Conservation (phyloP, 169 alveolate species). For the Babesia bigemina region DNA sequence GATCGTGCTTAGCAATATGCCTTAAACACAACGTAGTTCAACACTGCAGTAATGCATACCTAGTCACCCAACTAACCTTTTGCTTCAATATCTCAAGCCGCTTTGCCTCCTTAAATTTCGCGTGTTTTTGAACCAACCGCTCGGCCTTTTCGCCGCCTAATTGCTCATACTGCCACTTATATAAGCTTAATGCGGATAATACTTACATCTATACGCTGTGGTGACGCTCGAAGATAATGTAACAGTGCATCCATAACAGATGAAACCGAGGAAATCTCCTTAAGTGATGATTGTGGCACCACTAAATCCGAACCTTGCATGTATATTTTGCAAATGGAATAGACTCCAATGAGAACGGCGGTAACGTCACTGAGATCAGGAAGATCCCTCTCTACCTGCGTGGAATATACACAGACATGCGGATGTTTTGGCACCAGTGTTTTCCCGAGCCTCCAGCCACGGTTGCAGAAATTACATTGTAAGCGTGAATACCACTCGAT, state of each 20-base stretch:
- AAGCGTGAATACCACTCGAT: no score
- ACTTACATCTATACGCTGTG: constrained; percentile 36
- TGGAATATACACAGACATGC: neutral
- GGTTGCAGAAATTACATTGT: no score
- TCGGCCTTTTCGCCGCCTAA: constrained; percentile 40
- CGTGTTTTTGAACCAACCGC: constrained; percentile 23
- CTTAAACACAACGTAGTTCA: neutral
- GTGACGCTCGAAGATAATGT: constrained; percentile 17
- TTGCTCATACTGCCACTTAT: constrained; percentile 19
- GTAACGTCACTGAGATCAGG: constrained; percentile 65
- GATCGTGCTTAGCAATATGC: no score
- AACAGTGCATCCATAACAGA: constrained; percentile 24
- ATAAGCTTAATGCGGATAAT: neutral
- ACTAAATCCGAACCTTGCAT: constrained; percentile 53
- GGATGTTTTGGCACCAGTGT: neutral
- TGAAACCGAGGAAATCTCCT: constrained; percentile 48
- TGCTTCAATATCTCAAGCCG: constrained; percentile 38
- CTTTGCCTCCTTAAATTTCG: constrained; percentile 37
- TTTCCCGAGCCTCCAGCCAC: no score
- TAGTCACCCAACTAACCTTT: constrained; percentile 28
- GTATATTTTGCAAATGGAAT: constrained; percentile 46
- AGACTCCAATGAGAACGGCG: constrained; percentile 55
- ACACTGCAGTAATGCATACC: neutral
- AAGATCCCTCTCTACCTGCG: constrained; percentile 44
- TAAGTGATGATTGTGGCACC: constrained; percentile 55